Conservation (phyloP, 1,284 basidiomycete species). For the Ustilago bromivora region DNA sequence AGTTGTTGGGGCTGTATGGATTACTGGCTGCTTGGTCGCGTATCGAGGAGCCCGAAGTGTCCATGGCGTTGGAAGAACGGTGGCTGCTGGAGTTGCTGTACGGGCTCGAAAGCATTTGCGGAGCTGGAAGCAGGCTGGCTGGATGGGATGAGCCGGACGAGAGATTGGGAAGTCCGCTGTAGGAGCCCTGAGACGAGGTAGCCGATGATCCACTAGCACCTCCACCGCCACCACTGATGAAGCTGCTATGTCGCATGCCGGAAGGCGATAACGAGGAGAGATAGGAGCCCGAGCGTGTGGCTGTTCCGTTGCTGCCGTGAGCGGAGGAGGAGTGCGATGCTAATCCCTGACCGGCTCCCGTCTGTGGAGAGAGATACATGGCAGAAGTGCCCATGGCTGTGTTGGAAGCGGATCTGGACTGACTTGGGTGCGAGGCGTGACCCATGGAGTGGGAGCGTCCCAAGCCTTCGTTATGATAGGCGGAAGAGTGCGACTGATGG, state of each 20-base stretch:
- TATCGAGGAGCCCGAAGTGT: slow-evolving; percentile 45
- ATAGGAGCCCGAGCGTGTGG: slow-evolving; percentile 11
- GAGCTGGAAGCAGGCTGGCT: slow-evolving; percentile 33
- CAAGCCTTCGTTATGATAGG: slow-evolving; percentile 39
- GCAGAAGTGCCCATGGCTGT: slow-evolving; percentile 14
- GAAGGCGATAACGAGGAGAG: slow-evolving; percentile 37
- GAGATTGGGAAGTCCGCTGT: slow-evolving; percentile 37
- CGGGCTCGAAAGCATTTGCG: slow-evolving; percentile 40
- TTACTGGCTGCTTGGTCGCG: slow-evolving; percentile 25
- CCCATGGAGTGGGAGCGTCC: slow-evolving; percentile 50
- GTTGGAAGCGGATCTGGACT: slow-evolving; percentile 30
- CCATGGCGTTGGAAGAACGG: slow-evolving; percentile 52
- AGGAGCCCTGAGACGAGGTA: slow-evolving; percentile 31
- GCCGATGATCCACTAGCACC: slow-evolving; percentile 6
- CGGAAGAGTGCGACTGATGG: slow-evolving; percentile 18
- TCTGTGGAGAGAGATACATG: slow-evolving; percentile 51
- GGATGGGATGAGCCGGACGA: slow-evolving; percentile 33
- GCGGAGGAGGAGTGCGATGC: slow-evolving; percentile 26
- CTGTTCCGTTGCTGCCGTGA: slow-evolving; percentile 31
- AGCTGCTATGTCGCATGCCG: slow-evolving; percentile 47
- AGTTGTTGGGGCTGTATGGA: slow-evolving; percentile 47
- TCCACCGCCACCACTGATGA: slow-evolving; percentile 30
- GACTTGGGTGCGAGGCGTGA: slow-evolving; percentile 35
- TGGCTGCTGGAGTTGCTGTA: slow-evolving; percentile 46
- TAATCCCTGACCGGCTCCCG: slow-evolving; percentile 16